Percentiles rank a stretch among this genome's conserved stretches.
Conservation (phyloP, 805 yeast genomes). For the Starmerella sirachaensis region DNA sequence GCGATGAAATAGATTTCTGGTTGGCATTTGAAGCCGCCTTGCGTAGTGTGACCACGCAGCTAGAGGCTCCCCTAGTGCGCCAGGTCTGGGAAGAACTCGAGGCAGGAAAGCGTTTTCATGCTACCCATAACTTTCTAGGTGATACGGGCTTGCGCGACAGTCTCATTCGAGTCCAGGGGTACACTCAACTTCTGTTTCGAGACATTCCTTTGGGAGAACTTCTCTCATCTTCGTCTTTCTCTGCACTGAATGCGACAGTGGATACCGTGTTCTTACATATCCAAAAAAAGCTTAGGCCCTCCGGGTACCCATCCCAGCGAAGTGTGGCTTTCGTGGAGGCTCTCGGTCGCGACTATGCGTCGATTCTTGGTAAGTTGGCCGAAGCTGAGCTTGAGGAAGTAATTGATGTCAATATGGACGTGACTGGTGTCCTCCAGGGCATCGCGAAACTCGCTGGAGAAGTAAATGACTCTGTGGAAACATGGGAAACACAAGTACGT, state of each 20-base stretch:
- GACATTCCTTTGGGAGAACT: constrained; percentile 61
- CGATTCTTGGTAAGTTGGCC: constrained; percentile 23
- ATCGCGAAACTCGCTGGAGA: neutral
- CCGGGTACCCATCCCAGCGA: constrained; percentile 40
- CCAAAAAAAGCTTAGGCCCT: constrained; percentile 43
- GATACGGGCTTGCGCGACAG: constrained; percentile 60
- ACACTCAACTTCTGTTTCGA: constrained; percentile 45
- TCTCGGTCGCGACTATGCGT: constrained; percentile 45
- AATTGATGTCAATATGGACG: constrained; percentile 19
- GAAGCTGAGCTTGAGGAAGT: constrained; percentile 32
- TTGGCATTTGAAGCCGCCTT: constrained; percentile 53
- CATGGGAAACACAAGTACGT: constrained; percentile 51
- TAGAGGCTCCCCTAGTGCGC: constrained; percentile 41
- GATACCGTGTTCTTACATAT: constrained; percentile 46
- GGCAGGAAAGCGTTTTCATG: constrained; percentile 66
- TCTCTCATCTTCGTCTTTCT: constrained; percentile 36
- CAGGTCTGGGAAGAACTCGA: constrained; percentile 50
- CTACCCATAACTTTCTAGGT: constrained; percentile 57
- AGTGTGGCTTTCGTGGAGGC: constrained; percentile 23
- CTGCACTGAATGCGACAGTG: constrained; percentile 37
- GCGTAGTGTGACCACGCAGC: constrained; percentile 43
- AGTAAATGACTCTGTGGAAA: constrained; percentile 11
- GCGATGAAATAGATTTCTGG: constrained; percentile 75
- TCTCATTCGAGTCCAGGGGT: constrained; percentile 38
- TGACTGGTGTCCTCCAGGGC: no score